Percentiles rank a stretch among this genome's conserved stretches.
Conservation (phyloP, 176 grass and related monocot species). For the Rhipidocladum racemiflorum region DNA sequence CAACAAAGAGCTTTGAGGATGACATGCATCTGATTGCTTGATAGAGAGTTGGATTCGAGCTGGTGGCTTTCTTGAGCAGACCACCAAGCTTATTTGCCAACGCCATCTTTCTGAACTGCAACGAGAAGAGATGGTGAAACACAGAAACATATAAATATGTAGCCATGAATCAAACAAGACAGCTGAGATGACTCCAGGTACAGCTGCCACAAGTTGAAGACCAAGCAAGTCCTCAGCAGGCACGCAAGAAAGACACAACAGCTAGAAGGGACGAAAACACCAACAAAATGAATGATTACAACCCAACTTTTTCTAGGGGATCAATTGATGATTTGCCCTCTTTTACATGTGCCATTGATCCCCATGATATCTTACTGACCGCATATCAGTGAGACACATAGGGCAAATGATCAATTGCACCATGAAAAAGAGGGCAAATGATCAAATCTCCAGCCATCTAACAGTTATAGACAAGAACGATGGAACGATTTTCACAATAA, state of each 20-base stretch:
- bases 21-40: conserved; percentile 96
- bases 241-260: neutral
- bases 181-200: neutral
- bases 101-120: conserved; percentile 55
- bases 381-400: no score
- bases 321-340: no score
- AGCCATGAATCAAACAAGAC: neutral
- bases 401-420: no score
- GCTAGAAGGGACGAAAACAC: neutral
- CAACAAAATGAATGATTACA: neutral
- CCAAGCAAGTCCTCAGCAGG: neutral
- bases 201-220: neutral
- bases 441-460: no score
- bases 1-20: conserved; percentile 85
- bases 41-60: conserved; percentile 51
- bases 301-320: neutral
- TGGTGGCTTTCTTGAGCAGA: conserved; percentile 66
- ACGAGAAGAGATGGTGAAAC: neutral
- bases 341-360: no score
- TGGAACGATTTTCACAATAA: neutral
- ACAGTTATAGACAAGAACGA: neutral
- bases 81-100: conserved; percentile 61
- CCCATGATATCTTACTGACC: no score
- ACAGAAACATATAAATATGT: neutral
- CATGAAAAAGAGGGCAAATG: no score